phyloP scores from a whole-genome alignment of 192 early-diverging fungal genomes.

The Podila horticola region DNA sequence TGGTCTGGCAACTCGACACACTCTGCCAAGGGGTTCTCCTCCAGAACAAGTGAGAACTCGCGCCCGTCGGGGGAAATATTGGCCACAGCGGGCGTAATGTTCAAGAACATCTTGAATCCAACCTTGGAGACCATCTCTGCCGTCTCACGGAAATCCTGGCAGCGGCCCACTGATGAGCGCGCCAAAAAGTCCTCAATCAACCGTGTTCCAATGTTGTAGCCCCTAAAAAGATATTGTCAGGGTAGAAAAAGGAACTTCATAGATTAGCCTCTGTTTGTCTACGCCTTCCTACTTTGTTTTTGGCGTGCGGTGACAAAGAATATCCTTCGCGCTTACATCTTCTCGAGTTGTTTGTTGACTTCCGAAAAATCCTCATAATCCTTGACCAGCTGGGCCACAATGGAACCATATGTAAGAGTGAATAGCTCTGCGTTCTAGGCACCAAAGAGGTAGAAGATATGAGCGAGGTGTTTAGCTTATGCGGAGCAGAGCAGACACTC shows the following conservation, averaged over 20 bases:
- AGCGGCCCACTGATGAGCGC: constrained; percentile 79
- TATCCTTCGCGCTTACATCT: constrained; percentile 74
- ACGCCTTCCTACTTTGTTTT: not conserved
- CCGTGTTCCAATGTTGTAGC: constrained; percentile 96
- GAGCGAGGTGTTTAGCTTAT: too few species aligned
- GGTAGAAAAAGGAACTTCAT: not conserved
- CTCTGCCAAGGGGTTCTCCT: constrained; percentile 97
- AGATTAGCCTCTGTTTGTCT: too few species aligned
- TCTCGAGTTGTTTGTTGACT: constrained; percentile 97
- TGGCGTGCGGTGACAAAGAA: not conserved
- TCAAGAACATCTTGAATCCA: constrained; percentile 97
- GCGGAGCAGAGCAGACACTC: too few species aligned
- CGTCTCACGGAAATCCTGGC: constrained; percentile 89
- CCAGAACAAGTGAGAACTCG: constrained; percentile 94
- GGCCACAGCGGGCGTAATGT: constrained; percentile 85
- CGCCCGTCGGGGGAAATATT: constrained; percentile 85
- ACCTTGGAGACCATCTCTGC: constrained; percentile 96
- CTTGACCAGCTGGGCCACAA: constrained; percentile 93
- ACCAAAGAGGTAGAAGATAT: too few species aligned
- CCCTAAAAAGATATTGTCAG: constrained; percentile 64
- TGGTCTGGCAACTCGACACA: constrained; percentile 95
- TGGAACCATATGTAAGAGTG: constrained; percentile 96
- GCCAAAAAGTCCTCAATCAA: constrained; percentile 98
- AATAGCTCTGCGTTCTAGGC: constrained; percentile 92
- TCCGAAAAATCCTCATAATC: constrained; percentile 93